phyloP scores from a whole-genome alignment of 1,284 basidiomycete species.

The Phellopilus nigrolimitatus region DNA sequence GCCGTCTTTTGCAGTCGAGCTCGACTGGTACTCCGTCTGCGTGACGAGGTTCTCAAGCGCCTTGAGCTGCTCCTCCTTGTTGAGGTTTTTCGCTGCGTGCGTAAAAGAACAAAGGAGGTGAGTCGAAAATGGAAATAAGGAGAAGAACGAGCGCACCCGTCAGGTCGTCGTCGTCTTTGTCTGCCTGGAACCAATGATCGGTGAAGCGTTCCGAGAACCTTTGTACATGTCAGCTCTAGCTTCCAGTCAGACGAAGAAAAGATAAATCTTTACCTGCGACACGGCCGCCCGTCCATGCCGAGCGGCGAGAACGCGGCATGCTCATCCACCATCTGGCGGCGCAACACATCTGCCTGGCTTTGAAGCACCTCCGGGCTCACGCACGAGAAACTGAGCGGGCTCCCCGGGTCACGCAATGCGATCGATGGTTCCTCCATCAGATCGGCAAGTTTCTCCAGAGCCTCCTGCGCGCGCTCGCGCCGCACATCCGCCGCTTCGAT shows the following conservation, averaged over 20 bases:
- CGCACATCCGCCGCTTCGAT: not conserved
- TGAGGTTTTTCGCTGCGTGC: conserved; percentile 9
- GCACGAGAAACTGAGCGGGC: conserved; percentile 65
- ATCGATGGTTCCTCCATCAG: conserved; percentile 45
- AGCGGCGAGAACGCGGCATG: conserved; percentile 53
- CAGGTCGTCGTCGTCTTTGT: conserved; percentile 51
- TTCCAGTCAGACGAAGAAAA: conserved; percentile 9
- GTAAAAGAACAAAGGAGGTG: not conserved
- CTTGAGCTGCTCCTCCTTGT: conserved; percentile 19
- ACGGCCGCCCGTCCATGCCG: conserved; percentile 50
- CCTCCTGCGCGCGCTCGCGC: conserved; percentile 46
- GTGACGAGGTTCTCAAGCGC: conserved; percentile 15
- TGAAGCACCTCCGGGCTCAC: conserved; percentile 46
- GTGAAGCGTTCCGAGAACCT: conserved; percentile 41
- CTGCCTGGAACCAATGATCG: conserved; percentile 62
- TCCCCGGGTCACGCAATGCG: conserved; percentile 47
- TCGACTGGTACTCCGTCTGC: conserved; percentile 9
- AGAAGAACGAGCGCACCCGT: conserved; percentile 37
- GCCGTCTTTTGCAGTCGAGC: conserved; percentile 1
- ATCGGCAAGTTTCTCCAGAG: conserved; percentile 48
- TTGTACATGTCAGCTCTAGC: conserved; percentile 33
- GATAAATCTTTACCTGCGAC: conserved; percentile 46
- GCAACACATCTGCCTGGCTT: conserved; percentile 46
- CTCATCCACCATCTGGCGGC: conserved; percentile 42
- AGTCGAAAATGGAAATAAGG: not conserved